Percentiles rank a stretch among this genome's conserved stretches.
These are phyloP conservation scores for Arabis hirsuta DNA, from an alignment of 345 rosid species.

Conservation along the genomic window DNA sequence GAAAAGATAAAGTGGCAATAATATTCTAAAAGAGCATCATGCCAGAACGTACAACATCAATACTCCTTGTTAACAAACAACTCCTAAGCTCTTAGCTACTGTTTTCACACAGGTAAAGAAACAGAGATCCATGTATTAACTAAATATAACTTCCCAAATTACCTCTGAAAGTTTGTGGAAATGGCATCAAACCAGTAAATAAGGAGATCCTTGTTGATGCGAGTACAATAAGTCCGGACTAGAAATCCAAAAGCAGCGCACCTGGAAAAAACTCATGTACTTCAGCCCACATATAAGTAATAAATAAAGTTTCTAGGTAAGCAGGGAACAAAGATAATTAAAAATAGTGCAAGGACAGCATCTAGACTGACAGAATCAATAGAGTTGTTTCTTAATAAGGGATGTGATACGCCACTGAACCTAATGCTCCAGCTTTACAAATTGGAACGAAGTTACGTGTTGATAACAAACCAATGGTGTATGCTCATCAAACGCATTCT, in stretches of 20 bases:
- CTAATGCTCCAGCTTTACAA: slow-evolving; percentile 9
- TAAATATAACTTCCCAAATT: slow-evolving; percentile 32
- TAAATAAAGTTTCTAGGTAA: slow-evolving; percentile 12
- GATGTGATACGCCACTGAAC: slow-evolving; percentile 17
- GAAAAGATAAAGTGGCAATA: slow-evolving; percentile 17
- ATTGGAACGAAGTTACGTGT: slow-evolving; percentile 17
- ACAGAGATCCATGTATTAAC: slow-evolving; percentile 23
- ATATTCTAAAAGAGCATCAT: slow-evolving; percentile 28
- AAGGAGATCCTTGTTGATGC: slow-evolving; percentile 66
- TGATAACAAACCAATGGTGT: slow-evolving; percentile 20
- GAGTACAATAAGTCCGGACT: slow-evolving; percentile 55
- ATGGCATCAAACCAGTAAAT: slow-evolving; percentile 84
- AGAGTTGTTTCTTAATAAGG: slow-evolving; percentile 14
- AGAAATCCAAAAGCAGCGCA: slow-evolving; percentile 78
- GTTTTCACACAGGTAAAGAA: slow-evolving; percentile 25
- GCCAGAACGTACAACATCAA: slow-evolving; percentile 18
- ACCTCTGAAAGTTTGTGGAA: slow-evolving; percentile 81
- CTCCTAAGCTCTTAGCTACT: slow-evolving; percentile 27
- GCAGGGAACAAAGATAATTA: slow-evolving; percentile 1
- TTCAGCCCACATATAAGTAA: slow-evolving; percentile 23
- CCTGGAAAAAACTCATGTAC: slow-evolving; percentile 54
- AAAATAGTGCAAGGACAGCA: slow-evolving; percentile 21
- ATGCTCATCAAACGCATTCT: slow-evolving; percentile 31
- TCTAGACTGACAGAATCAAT: slow-evolving; percentile 31
- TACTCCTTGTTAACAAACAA: slow-evolving; percentile 31